Base-by-base conservation (phyloP, 2,329 filamentous ascomycete species). In the Claviceps sp. region DNA sequence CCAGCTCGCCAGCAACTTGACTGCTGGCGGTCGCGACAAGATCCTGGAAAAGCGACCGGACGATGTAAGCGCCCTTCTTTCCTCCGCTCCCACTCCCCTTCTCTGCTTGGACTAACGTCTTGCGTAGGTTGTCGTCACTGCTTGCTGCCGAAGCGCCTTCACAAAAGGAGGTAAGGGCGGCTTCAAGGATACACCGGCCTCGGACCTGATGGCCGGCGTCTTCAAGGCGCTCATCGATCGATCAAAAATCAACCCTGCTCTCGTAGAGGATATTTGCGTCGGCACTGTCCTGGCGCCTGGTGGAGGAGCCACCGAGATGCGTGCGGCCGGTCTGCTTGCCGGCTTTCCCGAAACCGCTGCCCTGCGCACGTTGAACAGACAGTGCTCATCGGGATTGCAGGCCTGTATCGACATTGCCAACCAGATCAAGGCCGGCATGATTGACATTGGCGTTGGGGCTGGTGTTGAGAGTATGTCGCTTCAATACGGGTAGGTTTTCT, bases 391-490 rank as follows among this genome's bases (percentile, higher is more conserved):
- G 41, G 91, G 93, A 51, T 79, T 97, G 34, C 89, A 96, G 70
- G 91, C 93, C 24, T 89, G 88, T 64, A 85, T 93, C 54, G 91
- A 97, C 67, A 85, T 97, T 63, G 91, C 91, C 59, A 95, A 97
- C 74, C 87, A 88, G 60, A 94, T 98, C 72, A 81, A 81, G 64
- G 67, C 81, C 5, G 93, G 90, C 62, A 95, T 95, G 86, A 97
- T 97, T 64, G 91, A 97, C 59, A 72, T 97, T 56, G 93, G 93
- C 61, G 82, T 97, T 60, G 93, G 91, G 59, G 90, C 90, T 20
- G 93, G 93, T 63, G 89, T 95, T 24, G 93, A 98, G 81, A 93
- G 87, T 75, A 98, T 98, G 93, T 87, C 81, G 63, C 77, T 77
- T 53, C 87, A 96, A 65, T 97, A 97, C 67, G 93, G 91, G 82